phyloP scores from a whole-genome alignment of 2,329 filamentous ascomycete species.

The Colletotrichum sp. region DNA sequence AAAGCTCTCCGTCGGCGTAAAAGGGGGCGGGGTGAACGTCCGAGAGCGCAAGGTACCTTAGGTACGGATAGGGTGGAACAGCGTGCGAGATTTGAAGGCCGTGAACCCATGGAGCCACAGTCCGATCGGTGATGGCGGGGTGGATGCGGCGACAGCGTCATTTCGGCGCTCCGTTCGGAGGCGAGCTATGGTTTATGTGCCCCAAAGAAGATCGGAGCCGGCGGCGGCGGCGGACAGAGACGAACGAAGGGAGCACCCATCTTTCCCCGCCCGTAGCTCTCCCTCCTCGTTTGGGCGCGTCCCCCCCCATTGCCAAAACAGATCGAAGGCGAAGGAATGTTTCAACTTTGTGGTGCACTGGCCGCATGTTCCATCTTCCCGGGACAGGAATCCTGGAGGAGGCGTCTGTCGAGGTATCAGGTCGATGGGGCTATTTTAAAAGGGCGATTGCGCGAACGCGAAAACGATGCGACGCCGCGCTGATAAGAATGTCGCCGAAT shows the following conservation, averaged over 20 bases:
- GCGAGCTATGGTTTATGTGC: neutral
- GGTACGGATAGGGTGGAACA: neutral
- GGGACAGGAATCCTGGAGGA: neutral
- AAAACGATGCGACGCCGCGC: neutral
- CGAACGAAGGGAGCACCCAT: neutral
- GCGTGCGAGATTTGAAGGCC: neutral
- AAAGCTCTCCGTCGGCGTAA: neutral
- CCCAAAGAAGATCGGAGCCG: neutral
- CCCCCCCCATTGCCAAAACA: neutral
- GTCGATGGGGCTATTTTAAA: neutral
- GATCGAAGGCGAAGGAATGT: neutral
- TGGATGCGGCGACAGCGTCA: neutral
- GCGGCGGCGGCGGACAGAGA: neutral
- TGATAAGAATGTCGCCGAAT: neutral
- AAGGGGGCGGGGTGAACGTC: neutral
- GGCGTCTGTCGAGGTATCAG: neutral
- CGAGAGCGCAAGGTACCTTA: neutral
- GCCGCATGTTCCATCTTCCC: neutral
- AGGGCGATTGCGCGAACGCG: neutral
- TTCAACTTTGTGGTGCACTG: neutral
- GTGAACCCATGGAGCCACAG: neutral
- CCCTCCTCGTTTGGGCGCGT: neutral
- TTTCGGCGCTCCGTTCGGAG: neutral
- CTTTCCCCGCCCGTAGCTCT: neutral
- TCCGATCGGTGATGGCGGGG: neutral